A percentile compares a stretch with the other conserved stretches of the same genome.
These are phyloP conservation scores for Monosporozyma aerobia DNA, from an alignment of 805 yeast species.

Conservation along the genomic window DNA sequence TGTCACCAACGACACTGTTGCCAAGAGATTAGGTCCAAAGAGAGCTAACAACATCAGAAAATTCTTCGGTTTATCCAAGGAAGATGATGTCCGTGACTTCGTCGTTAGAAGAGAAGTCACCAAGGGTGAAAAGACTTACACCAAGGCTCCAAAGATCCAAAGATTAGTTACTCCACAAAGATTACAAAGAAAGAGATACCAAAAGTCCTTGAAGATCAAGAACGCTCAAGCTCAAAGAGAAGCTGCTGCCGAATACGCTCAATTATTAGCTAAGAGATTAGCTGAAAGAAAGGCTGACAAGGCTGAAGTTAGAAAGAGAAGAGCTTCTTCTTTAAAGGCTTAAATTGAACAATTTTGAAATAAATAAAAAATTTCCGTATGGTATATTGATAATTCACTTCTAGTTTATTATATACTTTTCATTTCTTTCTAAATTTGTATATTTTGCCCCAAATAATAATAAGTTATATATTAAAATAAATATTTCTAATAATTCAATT, in stretches of 20 bases:
- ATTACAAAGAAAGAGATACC: slow-evolving; percentile 98
- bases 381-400: background rate
- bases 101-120: slow-evolving; percentile 97
- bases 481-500: slow-evolving; percentile 4
- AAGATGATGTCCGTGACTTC: slow-evolving; percentile 54
- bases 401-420: slow-evolving; percentile 7
- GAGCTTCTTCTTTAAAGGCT: slow-evolving; percentile 98
- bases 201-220: slow-evolving; percentile 85
- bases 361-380: background rate
- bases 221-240: slow-evolving; percentile 99
- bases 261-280: slow-evolving; percentile 95
- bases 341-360: slow-evolving; percentile 27
- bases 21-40: slow-evolving; percentile 99
- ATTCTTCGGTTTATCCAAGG: slow-evolving; percentile 76
- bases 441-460: slow-evolving; percentile 12
- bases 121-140: slow-evolving; percentile 97
- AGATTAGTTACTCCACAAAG: slow-evolving; percentile 98
- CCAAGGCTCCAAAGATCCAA: slow-evolving; percentile 99
- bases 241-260: slow-evolving; percentile 99
- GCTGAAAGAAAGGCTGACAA: slow-evolving; percentile 97
- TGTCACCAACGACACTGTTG: slow-evolving; percentile 86
- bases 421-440: slow-evolving; percentile 13
- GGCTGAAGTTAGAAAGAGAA: slow-evolving; percentile 98
- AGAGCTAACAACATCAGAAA: slow-evolving; percentile 99
- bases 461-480: slow-evolving; percentile 4